A percentile compares a stretch with the other conserved stretches of the same genome.
These are phyloP conservation scores for Neurospora tetraspora DNA, from an alignment of 495 filamentous ascomycete genomes.

Conservation along the genomic window DNA sequence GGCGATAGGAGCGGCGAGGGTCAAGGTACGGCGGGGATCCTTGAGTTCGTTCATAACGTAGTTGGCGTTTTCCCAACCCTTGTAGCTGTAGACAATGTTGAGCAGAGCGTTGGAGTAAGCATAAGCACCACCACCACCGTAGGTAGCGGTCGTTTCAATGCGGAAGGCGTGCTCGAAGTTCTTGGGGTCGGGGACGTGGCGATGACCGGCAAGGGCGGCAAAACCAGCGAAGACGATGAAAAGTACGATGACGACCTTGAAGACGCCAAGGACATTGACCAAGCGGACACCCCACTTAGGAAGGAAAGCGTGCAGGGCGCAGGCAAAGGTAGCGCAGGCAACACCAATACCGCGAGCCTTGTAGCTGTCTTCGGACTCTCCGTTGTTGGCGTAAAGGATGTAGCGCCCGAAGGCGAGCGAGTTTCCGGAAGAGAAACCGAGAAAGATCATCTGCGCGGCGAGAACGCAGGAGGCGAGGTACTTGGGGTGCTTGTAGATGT, in stretches of 20 bases:
- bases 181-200: constrained; percentile 13
- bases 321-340: constrained; percentile 42
- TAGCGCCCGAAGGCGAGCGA: constrained; percentile 60
- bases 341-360: constrained; percentile 51
- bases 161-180: constrained; percentile 25
- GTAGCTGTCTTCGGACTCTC: constrained; percentile 43
- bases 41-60: constrained; percentile 48
- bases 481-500: constrained; percentile 48
- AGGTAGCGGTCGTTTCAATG: constrained; percentile 21
- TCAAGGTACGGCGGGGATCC: constrained; percentile 51
- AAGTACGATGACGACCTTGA: constrained; percentile 56
- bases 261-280: constrained; percentile 51
- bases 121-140: constrained; percentile 22
- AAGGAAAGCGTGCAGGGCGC: constrained; percentile 46
- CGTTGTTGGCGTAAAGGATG: constrained; percentile 49
- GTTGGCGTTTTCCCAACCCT: constrained; percentile 38
- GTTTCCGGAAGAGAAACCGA: constrained; percentile 47
- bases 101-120: constrained; percentile 38
- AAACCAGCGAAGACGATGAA: constrained; percentile 54
- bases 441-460: constrained; percentile 45
- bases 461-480: constrained; percentile 54
- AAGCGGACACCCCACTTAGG: constrained; percentile 54
- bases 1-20: constrained; percentile 50
- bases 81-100: constrained; percentile 40
- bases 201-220: constrained; percentile 17